Conservation (phyloP, 1,284 basidiomycete species). For the Irpex sp. region DNA sequence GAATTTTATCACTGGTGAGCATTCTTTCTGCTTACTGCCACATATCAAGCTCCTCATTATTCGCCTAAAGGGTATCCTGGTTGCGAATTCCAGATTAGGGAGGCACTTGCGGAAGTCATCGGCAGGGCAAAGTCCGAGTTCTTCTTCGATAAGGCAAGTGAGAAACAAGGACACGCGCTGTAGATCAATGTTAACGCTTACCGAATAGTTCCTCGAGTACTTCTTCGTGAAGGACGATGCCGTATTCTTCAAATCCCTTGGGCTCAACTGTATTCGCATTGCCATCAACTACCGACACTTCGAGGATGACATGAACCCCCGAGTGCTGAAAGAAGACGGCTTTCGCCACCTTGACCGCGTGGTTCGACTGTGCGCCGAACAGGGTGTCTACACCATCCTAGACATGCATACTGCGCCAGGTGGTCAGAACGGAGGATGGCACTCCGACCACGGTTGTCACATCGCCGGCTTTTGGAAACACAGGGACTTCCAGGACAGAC, state of each 20-base stretch:
- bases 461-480: constrained; percentile 65
- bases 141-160: constrained; percentile 69
- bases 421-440: constrained; percentile 55
- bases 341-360: constrained; percentile 63
- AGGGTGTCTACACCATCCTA: constrained; percentile 55
- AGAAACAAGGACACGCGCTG: too few species aligned
- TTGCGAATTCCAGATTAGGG: constrained; percentile 62
- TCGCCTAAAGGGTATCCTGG: constrained; percentile 43
- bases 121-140: constrained; percentile 65
- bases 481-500: constrained; percentile 72
- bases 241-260: constrained; percentile 60
- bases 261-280: constrained; percentile 67
- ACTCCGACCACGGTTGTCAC: constrained; percentile 47
- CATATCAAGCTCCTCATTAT: neutral
- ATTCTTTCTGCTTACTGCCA: neutral
- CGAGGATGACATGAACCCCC: constrained; percentile 66
- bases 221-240: constrained; percentile 72
- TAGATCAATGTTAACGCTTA: neutral
- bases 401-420: constrained; percentile 60
- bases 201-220: constrained; percentile 50
- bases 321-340: constrained; percentile 50
- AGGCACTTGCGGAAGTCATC: constrained; percentile 56
- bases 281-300: constrained; percentile 66
- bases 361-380: constrained; percentile 51
- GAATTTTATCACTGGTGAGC: constrained; percentile 51